phyloP scores from a whole-genome alignment of 2,329 filamentous ascomycete species.

The Talaromyces sp. region DNA sequence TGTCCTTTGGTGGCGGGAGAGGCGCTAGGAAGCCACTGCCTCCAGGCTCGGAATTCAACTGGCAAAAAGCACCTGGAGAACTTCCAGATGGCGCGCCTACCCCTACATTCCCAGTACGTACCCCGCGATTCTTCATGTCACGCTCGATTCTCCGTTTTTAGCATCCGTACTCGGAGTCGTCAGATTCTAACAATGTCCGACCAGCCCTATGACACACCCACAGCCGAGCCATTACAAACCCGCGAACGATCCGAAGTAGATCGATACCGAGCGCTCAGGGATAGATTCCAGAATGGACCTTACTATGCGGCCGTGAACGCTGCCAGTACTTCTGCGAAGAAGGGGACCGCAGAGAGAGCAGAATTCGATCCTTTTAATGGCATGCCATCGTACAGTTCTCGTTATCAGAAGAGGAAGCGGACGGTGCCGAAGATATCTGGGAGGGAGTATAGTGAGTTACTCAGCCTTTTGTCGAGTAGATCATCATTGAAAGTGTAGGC shows the following conservation, averaged over 20 bases:
- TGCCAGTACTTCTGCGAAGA: conserved; percentile 40
- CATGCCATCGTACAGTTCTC: conserved; percentile 59
- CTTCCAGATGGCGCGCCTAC: conserved; percentile 44
- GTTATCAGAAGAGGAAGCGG: conserved; percentile 56
- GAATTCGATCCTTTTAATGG: conserved; percentile 61
- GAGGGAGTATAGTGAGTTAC: conserved; percentile 53
- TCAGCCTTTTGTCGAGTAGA: background rate
- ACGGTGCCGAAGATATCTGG: conserved; percentile 54
- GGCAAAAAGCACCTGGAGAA: conserved; percentile 40
- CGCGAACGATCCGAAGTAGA: conserved; percentile 50
- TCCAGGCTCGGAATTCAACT: conserved; percentile 42
- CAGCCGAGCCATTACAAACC: conserved; percentile 30
- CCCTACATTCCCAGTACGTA: conserved; percentile 47
- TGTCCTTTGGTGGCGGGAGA: conserved; percentile 42
- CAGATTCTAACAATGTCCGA: background rate
- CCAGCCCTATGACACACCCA: conserved; percentile 39
- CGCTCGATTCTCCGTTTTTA: background rate
- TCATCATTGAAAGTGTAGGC: background rate
- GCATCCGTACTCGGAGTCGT: background rate
- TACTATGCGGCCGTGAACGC: conserved; percentile 55
- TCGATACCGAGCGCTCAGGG: conserved; percentile 52
- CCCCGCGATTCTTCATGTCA: background rate
- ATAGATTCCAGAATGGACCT: conserved; percentile 57
- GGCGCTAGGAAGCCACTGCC: conserved; percentile 31
- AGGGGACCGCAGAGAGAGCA: conserved; percentile 42